Base-by-base conservation (phyloP, 208 protist genomes). In the Tritrichomonas musculus region DNA sequence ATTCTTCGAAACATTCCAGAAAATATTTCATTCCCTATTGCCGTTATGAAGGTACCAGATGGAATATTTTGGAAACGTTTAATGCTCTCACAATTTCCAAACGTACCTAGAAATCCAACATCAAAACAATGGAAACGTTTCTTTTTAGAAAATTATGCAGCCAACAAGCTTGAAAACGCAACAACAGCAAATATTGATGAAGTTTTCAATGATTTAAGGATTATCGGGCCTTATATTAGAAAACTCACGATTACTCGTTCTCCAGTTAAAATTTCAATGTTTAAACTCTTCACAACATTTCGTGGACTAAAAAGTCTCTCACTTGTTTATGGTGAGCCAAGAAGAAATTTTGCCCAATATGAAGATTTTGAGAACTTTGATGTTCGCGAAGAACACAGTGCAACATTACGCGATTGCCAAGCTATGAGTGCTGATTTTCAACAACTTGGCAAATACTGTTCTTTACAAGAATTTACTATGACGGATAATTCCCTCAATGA, bases 21-120 rank as follows among this genome's bases (percentile, higher is more conserved):
- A 20, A 47, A 53, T 5, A 53, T 88, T 50, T 20, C 44, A 57
- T 30, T 88, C 20, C 27, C 41, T 20, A 44, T 33, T 20, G 41
- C 77, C 5, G 77, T 88, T 13, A 88, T 88, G 77, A 88, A 41
- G 25, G 57, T 88, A 41, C 77, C 77, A 88, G 77, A 88, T 88
- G 77, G 77, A 88, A 53, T 88, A 47, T 88, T 44, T 39, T 88
- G 77, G 77, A 88, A 88, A 47, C 41, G 77, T 9, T 33, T 88
- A 11, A 47, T 57, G 25, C 77, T 44, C 33, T 9, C 41, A 5
- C 33, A 88, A 36, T 88, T 39, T 39, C 41, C 77, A 60, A 53
- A 88, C 30, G 47, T 88, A 39, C 77, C 77, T 44, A 13, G 27
- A 27, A 30, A 57, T 36, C 77, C 77, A 22, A 39, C 44, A 14